These are phyloP conservation scores for Metarhizium humberi DNA, from an alignment of 2,329 filamentous ascomycete genomes.

Conservation along the genomic window DNA sequence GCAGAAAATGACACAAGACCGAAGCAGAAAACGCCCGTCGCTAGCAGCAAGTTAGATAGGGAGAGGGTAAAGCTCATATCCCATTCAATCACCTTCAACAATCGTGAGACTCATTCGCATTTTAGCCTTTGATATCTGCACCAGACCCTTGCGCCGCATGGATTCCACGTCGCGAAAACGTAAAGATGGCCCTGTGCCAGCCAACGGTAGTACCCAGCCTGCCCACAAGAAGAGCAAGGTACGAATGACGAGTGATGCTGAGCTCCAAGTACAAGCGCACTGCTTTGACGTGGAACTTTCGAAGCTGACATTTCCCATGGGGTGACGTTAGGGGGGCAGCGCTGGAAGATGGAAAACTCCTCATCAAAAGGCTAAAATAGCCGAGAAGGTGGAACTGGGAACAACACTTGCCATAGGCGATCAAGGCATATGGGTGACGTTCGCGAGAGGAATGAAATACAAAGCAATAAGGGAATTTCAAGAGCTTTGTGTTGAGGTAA, in stretches of 20 bases:
- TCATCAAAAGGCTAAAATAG: conserved; percentile 43
- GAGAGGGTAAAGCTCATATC: too few relatives aligned
- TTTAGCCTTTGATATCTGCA: too few relatives aligned
- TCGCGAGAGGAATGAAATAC: conserved; percentile 60
- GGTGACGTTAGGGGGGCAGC: conserved; percentile 33
- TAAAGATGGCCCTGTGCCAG: conserved; percentile 21
- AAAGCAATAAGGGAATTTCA: conserved; percentile 61
- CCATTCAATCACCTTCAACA: too few relatives aligned
- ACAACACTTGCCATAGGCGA: conserved; percentile 56
- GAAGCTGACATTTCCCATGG: background rate
- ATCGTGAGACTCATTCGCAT: too few relatives aligned
- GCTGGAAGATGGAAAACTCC: conserved; percentile 53
- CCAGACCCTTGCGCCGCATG: background rate
- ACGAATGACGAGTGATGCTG: conserved; percentile 3
- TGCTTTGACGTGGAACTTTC: background rate
- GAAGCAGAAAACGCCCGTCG: too few relatives aligned
- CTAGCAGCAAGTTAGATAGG: too few relatives aligned
- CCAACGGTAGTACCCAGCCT: conserved; percentile 11
- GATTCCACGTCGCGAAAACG: conserved; percentile 20
- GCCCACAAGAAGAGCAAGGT: conserved; percentile 33
- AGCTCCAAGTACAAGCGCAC: background rate
- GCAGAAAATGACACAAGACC: too few relatives aligned
- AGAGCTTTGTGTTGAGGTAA: conserved; percentile 56
- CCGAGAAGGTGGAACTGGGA: conserved; percentile 30
- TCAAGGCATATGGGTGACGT: conserved; percentile 70